Evolutionary conservation across 2,329 filamentous ascomycete genomes (phyloP), one percentile per base, ranked within the genome.

Genomic region (Curvularia hawaiiensis): DNA sequence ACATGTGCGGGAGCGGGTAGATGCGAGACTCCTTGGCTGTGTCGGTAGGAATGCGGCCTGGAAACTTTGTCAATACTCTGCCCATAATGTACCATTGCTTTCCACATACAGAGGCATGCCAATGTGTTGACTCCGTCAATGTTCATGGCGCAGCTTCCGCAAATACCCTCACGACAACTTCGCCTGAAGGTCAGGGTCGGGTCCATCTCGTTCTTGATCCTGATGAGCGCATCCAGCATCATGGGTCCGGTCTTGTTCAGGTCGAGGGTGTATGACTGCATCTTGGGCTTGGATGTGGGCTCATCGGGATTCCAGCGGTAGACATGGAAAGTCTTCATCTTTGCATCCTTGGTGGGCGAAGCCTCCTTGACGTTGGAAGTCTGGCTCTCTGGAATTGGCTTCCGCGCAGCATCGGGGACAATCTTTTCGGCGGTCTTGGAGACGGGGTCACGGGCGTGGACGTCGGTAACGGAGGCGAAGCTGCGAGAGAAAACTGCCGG

Each of bases 201-300:
- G 79, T 99, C 95, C 63, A 96, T 80, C 85, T 99, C 95, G 80
- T 99, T 99, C 90, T 99, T 99, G 82, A 99, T 97, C 72, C 94
- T 85, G 78, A 99, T 95, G 72, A 99, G 83, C 55, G 95, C 95
- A 79, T 99, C 95, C 73, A 99, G 82, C 81, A 99, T 89, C 95
- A 99, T 99, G 67, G 95, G 95, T 31, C 95, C 95, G 41, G 95
- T 99, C 89, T 98, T 97, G 85, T 98, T 98, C 70, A 99, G 82
- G 77, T 99, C 95, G 73, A 99, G 84, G 35, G 90, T 91, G 82
- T 98, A 99, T 68, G 86, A 87, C 84, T 99, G 92, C 91, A 99
- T 97, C 78, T 84, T 85, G 61, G 95, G 95, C 88, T 99, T 99
- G 79, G 91, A 88, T 73, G 88, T 87, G 58, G 95, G 95, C 76